phyloP scores from a whole-genome alignment of 495 filamentous ascomycete genomes.

The Aspergillus diversus region DNA sequence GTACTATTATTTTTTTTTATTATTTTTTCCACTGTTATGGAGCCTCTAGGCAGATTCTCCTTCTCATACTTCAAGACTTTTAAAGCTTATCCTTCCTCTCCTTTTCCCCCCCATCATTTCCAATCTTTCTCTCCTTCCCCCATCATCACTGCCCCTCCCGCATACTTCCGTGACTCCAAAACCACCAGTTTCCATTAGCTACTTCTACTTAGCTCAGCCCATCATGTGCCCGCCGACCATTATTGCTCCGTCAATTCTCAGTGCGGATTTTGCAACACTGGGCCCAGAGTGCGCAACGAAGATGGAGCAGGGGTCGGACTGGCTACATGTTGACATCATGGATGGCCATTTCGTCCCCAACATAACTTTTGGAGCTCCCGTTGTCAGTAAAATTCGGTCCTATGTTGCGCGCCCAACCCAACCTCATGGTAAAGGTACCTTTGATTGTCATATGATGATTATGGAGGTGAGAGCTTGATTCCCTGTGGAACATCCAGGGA shows the following conservation, averaged over 20 bases:
- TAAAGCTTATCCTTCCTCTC: not conserved
- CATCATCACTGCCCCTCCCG: not conserved
- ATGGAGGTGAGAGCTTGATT: slow-evolving; percentile 67
- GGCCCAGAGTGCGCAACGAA: slow-evolving; percentile 81
- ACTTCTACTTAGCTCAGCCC: slow-evolving; percentile 8
- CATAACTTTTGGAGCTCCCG: slow-evolving; percentile 93
- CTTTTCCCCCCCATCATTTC: not conserved
- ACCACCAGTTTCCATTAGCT: not conserved
- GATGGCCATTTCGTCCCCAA: slow-evolving; percentile 99
- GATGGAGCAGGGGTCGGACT: slow-evolving; percentile 83
- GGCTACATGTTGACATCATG: slow-evolving; percentile 83
- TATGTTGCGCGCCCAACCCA: slow-evolving; percentile 69
- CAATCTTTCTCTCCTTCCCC: not conserved
- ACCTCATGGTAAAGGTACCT: slow-evolving; percentile 77
- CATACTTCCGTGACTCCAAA: slow-evolving; percentile 8
- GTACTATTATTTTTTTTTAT: slow-evolving; percentile 5
- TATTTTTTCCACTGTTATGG: slow-evolving; percentile 1
- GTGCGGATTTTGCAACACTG: slow-evolving; percentile 89
- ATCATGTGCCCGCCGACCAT: slow-evolving; percentile 87
- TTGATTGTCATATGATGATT: slow-evolving; percentile 99
- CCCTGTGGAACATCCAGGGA: not conserved
- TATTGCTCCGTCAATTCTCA: slow-evolving; percentile 95
- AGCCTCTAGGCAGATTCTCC: not conserved
- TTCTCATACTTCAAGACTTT: not conserved
- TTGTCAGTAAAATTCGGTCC: slow-evolving; percentile 88